phyloP scores from a whole-genome alignment of 768 basidiomycete species.

The Ramaria rubella region DNA sequence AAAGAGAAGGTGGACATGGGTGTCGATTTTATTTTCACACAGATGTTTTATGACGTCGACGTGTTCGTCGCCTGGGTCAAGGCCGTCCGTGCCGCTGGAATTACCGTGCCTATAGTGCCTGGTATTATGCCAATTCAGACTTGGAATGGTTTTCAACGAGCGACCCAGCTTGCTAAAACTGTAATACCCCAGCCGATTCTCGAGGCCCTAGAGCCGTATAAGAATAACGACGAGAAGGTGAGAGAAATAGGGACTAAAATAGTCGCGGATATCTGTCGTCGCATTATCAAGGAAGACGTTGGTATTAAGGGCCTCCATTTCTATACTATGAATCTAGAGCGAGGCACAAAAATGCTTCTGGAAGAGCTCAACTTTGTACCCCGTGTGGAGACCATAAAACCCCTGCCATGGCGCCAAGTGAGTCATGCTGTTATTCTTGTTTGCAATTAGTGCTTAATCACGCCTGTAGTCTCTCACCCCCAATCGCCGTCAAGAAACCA shows the following conservation, averaged over 20 bases:
- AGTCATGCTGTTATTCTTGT: conserved; percentile 14
- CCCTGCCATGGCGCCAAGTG: conserved; percentile 95
- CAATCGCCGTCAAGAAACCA: conserved; percentile 81
- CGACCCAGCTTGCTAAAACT: conserved; percentile 72
- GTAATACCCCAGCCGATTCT: conserved; percentile 69
- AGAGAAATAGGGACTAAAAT: conserved; percentile 88
- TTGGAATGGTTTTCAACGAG: conserved; percentile 89
- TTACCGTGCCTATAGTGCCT: conserved; percentile 84
- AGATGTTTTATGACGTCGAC: conserved; percentile 95
- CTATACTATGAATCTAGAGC: conserved; percentile 97
- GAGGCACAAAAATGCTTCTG: conserved; percentile 90
- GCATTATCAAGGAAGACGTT: conserved; percentile 70
- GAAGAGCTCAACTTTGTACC: conserved; percentile 88
- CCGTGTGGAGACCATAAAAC: conserved; percentile 84
- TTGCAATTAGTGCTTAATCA: conserved; percentile 13
- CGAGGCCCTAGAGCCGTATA: conserved; percentile 76
- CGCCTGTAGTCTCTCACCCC: conserved; percentile 76
- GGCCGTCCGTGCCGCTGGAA: conserved; percentile 73
- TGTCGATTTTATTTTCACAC: conserved; percentile 91
- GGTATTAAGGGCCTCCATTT: conserved; percentile 90
- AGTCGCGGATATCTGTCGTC: conserved; percentile 89
- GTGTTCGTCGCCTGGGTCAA: conserved; percentile 91
- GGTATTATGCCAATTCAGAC: conserved; percentile 96
- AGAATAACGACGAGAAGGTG: conserved; percentile 91
- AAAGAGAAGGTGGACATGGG: conserved; percentile 92